Percentiles rank a stretch among this genome's conserved stretches.
Conservation (phyloP, 2,329 filamentous ascomycete genomes). For the Pestalotiopsis sp. region DNA sequence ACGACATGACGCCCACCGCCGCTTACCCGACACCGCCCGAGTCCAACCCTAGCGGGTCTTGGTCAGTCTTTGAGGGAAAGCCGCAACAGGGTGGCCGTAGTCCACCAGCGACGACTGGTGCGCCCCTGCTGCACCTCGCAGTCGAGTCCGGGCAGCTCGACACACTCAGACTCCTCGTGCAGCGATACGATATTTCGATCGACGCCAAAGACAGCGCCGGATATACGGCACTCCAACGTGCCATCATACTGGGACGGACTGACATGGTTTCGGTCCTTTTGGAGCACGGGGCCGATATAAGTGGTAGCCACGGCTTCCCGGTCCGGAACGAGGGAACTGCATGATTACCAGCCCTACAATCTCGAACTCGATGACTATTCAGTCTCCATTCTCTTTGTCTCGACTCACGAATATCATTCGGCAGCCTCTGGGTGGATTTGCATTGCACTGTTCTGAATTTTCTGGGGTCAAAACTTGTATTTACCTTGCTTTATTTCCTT, state of each 20-base stretch:
- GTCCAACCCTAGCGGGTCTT: conserved; percentile 5
- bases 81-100: conserved; percentile 13
- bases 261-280: conserved; percentile 34
- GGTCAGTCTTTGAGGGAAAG: conserved; percentile 1
- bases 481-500: not conserved
- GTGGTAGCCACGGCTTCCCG: not conserved
- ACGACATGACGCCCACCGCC: conserved; percentile 19
- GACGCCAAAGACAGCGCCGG: conserved; percentile 30
- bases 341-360: not conserved
- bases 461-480: not conserved
- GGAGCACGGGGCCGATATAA: conserved; percentile 27
- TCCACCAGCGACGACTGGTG: conserved; percentile 18
- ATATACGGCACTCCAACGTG: conserved; percentile 33
- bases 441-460: not conserved
- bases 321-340: not conserved
- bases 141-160: conserved; percentile 31
- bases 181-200: conserved; percentile 30
- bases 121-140: conserved; percentile 33
- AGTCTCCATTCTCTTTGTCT: not conserved
- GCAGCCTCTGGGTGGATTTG: not conserved
- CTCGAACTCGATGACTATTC: not conserved
- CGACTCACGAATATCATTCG: not conserved
- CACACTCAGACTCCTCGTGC: conserved; percentile 29
- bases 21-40: conserved; percentile 29
- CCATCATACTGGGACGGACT: conserved; percentile 31